A percentile compares a stretch with the other conserved stretches of the same genome.
Evolutionary conservation across 441 rosid species (phyloP).

Genomic region (Bruguiera hainesii): DNA sequence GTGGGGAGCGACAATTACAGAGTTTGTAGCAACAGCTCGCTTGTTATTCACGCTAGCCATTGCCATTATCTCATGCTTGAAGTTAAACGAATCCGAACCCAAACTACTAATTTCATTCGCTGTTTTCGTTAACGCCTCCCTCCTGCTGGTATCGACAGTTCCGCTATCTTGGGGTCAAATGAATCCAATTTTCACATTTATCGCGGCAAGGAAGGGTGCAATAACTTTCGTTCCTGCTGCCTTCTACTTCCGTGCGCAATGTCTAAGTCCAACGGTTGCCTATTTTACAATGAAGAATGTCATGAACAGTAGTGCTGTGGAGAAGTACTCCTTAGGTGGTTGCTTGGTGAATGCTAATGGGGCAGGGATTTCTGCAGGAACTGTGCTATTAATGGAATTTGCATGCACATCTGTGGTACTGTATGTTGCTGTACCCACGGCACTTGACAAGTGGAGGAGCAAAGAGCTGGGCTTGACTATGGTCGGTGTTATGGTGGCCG

Average conservation of each 20-base stretch:
- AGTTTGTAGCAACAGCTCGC: conserved; percentile 42
- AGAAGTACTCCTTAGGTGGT: conserved; percentile 38
- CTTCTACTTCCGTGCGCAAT: conserved; percentile 37
- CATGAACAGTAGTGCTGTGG: conserved; percentile 25
- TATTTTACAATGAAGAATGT: conserved; percentile 25
- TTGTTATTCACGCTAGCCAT: conserved; percentile 40
- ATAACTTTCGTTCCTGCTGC: conserved; percentile 28
- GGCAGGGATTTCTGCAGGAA: conserved; percentile 19
- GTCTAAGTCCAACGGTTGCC: conserved; percentile 34
- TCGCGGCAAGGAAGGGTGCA: conserved; percentile 33
- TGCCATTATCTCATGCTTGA: conserved; percentile 38
- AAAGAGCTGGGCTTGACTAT: conserved; percentile 37
- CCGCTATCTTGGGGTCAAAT: conserved; percentile 52
- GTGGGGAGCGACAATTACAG: conserved; percentile 49
- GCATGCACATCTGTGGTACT: conserved; percentile 41
- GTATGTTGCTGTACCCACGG: conserved; percentile 37
- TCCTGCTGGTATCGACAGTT: conserved; percentile 39
- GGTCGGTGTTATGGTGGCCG: conserved; percentile 39
- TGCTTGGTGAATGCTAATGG: conserved; percentile 26
- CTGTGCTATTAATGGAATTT: conserved; percentile 37
- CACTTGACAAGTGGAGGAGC: conserved; percentile 34
- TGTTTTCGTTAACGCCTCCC: conserved; percentile 37
- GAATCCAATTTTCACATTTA: conserved; percentile 47
- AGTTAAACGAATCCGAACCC: conserved; percentile 32
- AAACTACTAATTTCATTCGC: conserved; percentile 40